Percentiles rank a stretch among this genome's conserved stretches.
These are phyloP conservation scores for Colletotrichum chlorophyti DNA, from an alignment of 2,329 filamentous ascomycete species.

Conservation along the genomic window DNA sequence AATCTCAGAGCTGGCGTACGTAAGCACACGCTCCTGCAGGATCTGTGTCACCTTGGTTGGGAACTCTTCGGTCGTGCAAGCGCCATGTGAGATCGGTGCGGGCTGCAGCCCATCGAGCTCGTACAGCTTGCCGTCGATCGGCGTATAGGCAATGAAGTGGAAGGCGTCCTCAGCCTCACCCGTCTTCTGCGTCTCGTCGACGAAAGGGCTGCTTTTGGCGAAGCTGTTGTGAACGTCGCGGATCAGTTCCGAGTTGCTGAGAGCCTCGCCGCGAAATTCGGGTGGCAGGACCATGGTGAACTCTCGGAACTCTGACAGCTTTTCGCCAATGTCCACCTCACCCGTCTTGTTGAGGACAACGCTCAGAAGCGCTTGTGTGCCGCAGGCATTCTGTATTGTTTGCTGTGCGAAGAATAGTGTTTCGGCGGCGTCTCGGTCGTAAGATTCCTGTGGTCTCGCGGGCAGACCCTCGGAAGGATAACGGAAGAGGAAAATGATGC, in stretches of 20 bases:
- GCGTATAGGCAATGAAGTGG: constrained; percentile 96
- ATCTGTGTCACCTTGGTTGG: constrained; percentile 85
- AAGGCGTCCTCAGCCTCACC: constrained; percentile 86
- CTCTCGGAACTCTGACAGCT: constrained; percentile 81
- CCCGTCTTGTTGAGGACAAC: constrained; percentile 86
- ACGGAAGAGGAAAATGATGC: constrained; percentile 99
- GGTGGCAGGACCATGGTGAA: constrained; percentile 86
- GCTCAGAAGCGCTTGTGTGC: constrained; percentile 91
- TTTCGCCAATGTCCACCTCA: constrained; percentile 73
- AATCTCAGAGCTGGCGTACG: constrained; percentile 89
- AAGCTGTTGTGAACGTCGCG: constrained; percentile 89
- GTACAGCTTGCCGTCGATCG: constrained; percentile 81
- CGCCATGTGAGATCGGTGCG: constrained; percentile 87
- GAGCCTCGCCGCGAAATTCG: constrained; percentile 69
- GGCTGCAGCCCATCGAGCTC: constrained; percentile 96
- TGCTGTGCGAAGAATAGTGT: constrained; percentile 93
- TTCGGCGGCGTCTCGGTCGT: constrained; percentile 77
- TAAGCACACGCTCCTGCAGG: constrained; percentile 79
- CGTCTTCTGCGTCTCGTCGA: constrained; percentile 83
- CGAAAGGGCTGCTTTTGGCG: constrained; percentile 86
- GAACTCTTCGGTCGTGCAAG: constrained; percentile 75
- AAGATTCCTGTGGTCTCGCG: constrained; percentile 48
- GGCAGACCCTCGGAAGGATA: constrained; percentile 76
- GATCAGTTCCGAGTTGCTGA: constrained; percentile 71
- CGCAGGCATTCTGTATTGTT: constrained; percentile 98